Evolutionary conservation across 2,329 filamentous ascomycete genomes (phyloP).

Genomic region (Ampelomyces quisqualis): DNA sequence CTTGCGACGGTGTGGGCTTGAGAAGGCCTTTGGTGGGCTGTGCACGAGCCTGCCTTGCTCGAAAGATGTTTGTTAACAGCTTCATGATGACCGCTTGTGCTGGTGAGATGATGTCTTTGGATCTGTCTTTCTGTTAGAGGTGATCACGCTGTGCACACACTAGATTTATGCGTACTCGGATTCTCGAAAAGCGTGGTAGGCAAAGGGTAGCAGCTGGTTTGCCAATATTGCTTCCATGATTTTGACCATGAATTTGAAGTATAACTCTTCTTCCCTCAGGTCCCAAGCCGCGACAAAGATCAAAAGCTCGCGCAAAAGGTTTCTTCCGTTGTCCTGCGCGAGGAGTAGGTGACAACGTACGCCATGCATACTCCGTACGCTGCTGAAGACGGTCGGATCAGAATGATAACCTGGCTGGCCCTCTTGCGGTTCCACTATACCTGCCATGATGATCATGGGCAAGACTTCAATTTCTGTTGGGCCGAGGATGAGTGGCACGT

Average conservation of each 20-base stretch:
- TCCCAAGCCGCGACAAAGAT: slow-evolving; percentile 99
- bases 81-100: slow-evolving; percentile 92
- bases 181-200: slow-evolving; percentile 87
- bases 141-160: accelerated
- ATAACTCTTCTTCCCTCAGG: slow-evolving; percentile 86
- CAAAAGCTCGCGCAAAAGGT: slow-evolving; percentile 82
- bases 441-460: slow-evolving; percentile 96
- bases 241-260: slow-evolving; percentile 95
- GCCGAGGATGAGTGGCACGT: slow-evolving; percentile 90
- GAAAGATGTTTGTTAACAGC: slow-evolving; percentile 85
- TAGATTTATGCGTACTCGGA: slow-evolving; percentile 35
- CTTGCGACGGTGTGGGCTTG: slow-evolving; percentile 50
- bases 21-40: slow-evolving; percentile 42
- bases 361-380: slow-evolving; percentile 77
- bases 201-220: slow-evolving; percentile 84
- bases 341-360: slow-evolving; percentile 87
- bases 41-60: slow-evolving; percentile 54
- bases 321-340: slow-evolving; percentile 85
- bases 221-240: slow-evolving; percentile 92
- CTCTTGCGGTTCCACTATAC: slow-evolving; percentile 80
- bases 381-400: slow-evolving; percentile 55
- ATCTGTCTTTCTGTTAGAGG: slow-evolving; percentile 42
- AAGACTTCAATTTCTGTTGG: slow-evolving; percentile 94
- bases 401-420: slow-evolving; percentile 59
- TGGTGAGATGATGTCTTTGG: slow-evolving; percentile 94